These are phyloP conservation scores for Ogataea pignaliae DNA, from an alignment of 805 yeast species.

Conservation along the genomic window DNA sequence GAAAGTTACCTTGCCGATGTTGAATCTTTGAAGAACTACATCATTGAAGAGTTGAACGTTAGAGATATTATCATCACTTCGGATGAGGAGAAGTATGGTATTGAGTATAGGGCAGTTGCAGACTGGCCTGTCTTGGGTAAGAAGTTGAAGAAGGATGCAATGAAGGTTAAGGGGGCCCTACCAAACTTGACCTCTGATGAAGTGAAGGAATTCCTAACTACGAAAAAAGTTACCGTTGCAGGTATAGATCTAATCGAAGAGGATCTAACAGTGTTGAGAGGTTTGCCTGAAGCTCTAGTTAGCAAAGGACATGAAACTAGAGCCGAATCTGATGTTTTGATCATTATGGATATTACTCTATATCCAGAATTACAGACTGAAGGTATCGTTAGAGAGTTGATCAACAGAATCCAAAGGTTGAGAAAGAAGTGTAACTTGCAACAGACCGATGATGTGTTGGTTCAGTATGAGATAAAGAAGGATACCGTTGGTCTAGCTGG, in stretches of 20 bases:
- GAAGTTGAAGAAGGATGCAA: constrained; percentile 90
- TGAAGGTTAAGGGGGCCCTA: constrained; percentile 89
- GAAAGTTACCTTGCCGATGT: constrained; percentile 70
- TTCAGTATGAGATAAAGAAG: constrained; percentile 70
- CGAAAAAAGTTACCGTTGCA: constrained; percentile 78
- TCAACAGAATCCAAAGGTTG: constrained; percentile 95
- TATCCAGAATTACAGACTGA: constrained; percentile 88
- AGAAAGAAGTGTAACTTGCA: constrained; percentile 94
- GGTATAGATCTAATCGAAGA: constrained; percentile 85
- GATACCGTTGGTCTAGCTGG: constrained; percentile 62
- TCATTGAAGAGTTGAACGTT: constrained; percentile 87
- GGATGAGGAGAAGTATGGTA: constrained; percentile 89
- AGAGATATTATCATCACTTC: constrained; percentile 83
- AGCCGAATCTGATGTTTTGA: constrained; percentile 83
- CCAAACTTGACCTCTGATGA: constrained; percentile 78
- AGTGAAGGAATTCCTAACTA: constrained; percentile 66
- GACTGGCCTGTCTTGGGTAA: constrained; percentile 99
- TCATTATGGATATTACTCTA: constrained; percentile 82
- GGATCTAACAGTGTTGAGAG: constrained; percentile 87
- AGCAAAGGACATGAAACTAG: constrained; percentile 78
- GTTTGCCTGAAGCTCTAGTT: constrained; percentile 64
- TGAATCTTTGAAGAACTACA: constrained; percentile 70
- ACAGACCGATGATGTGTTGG: constrained; percentile 91
- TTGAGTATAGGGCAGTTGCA: constrained; percentile 89
- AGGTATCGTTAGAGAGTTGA: constrained; percentile 93